phyloP scores from a whole-genome alignment of 164 flowering plant species.

The Macadamia integrifolia region DNA sequence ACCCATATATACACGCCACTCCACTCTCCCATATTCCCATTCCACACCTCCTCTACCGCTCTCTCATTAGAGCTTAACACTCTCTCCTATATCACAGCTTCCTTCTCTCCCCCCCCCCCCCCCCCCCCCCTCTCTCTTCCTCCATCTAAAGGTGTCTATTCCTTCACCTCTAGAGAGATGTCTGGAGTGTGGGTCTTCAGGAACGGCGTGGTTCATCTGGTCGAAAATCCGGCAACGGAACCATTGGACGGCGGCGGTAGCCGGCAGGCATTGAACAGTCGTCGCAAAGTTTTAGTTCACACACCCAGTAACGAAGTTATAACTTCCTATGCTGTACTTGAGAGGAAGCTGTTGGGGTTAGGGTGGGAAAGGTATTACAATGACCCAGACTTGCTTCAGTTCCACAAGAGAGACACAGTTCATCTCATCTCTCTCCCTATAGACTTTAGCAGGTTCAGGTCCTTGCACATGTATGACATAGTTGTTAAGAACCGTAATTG shows the following conservation, averaged over 20 bases:
- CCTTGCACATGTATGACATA: conserved; percentile 86
- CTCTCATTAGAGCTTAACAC: too few relatives aligned
- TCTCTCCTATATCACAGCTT: too few relatives aligned
- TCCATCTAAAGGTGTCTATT: too few relatives aligned
- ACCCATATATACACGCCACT: too few relatives aligned
- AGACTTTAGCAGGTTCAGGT: conserved; percentile 65
- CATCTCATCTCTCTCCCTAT: conserved; percentile 85
- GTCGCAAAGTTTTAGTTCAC: conserved; percentile 62
- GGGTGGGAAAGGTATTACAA: conserved; percentile 94
- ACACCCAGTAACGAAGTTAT: conserved; percentile 54
- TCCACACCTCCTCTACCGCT: too few relatives aligned
- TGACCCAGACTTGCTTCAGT: conserved; percentile 76
- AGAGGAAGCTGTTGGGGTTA: conserved; percentile 37
- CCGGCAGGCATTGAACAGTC: conserved; percentile 7
- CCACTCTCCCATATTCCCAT: too few relatives aligned
- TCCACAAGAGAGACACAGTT: conserved; percentile 72
- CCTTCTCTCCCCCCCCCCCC: too few relatives aligned
- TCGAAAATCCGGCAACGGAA: conserved; percentile 15
- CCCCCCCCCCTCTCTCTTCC: too few relatives aligned
- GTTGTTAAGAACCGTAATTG: conserved; percentile 71
- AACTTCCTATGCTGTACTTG: conserved; percentile 49
- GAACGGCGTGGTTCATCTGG: conserved; percentile 22
- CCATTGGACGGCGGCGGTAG: neutral
- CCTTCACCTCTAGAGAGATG: conserved; percentile 21
- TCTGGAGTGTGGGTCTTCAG: conserved; percentile 68